Evolutionary conservation across 2,329 filamentous ascomycete species (phyloP), one percentile per base, ranked within the genome.

Genomic region (Venturia oleaginea): DNA sequence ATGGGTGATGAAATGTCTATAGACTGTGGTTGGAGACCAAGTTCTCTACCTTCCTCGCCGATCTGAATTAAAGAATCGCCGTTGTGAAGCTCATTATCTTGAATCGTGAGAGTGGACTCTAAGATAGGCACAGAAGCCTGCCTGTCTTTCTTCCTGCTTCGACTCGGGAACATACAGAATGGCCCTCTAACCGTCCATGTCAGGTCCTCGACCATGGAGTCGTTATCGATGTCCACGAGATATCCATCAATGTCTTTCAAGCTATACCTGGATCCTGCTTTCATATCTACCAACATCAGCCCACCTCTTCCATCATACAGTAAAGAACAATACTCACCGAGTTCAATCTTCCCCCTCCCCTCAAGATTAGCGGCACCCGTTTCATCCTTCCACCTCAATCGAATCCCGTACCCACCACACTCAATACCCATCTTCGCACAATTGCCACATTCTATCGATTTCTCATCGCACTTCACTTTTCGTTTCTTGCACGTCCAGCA

Each of bases 391-490:
- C 51, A 57, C 24, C 51, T 32, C 6, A 57, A 22, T 34, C 51
- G 27, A 34, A 57, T 6, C 2, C 51, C 51, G n/a, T 57, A 57
- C 8, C 51, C 51, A 34, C 51, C 51, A 27, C 60, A 62, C 15
- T 46, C 60, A 19, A 62, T 22, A 27, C 43, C 43, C 38, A 46
- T 42, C 42, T 19, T 43, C 11, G 13, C n/a, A 34, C 60, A 62
- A 27, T 62, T 62, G 8, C 43, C 32, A 24, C 60, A 62, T 24
- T 46, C 32, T 8, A 3, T 22, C 17, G 32, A 24, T 11, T 7
- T 48, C 42, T 62, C 60, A 48, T 62, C 60, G 42, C 60, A 62
- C 24, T 62, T 62, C 4, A 62, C 60, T 17, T 62, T 62, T 17
- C 60, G 11, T n/a, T 8, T 48, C 7, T 62, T 62, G 42, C 60